A percentile compares a stretch with the other conserved stretches of the same genome.
phyloP scores from a whole-genome alignment of 345 rosid species.

The Rhodomyrtus tomentosa region DNA sequence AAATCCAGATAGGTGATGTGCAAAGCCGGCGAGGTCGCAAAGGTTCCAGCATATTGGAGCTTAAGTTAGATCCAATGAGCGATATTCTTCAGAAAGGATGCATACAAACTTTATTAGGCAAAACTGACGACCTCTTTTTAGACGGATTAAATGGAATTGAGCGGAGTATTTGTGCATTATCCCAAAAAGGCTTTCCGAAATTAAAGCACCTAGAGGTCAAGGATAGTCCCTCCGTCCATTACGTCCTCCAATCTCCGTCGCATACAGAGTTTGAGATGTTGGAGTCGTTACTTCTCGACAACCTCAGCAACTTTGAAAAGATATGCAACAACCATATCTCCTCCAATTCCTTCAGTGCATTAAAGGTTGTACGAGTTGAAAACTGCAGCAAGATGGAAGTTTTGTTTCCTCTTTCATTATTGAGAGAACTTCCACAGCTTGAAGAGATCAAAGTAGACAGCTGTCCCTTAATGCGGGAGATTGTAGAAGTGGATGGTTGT shows the following conservation, averaged over 20 bases:
- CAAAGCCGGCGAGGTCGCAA: no score
- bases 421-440: background rate
- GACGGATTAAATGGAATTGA: background rate
- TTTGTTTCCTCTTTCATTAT: background rate
- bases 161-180: accelerated
- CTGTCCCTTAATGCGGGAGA: background rate
- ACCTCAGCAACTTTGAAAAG: background rate
- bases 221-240: background rate
- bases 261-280: background rate
- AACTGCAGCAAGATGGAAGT: background rate
- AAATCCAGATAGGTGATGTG: background rate
- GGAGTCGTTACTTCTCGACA: background rate
- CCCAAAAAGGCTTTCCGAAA: background rate
- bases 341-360: background rate
- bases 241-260: accelerated
- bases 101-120: accelerated
- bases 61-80: accelerated
- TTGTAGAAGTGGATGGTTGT: background rate
- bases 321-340: background rate
- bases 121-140: background rate
- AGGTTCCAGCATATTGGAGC: no score
- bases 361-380: background rate
- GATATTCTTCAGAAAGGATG: background rate
- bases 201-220: accelerated
- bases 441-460: background rate